A percentile compares a stretch with the other conserved stretches of the same genome.
phyloP scores from a whole-genome alignment of 2,329 filamentous ascomycete species.

The Ascochyta viciae-villosae region DNA sequence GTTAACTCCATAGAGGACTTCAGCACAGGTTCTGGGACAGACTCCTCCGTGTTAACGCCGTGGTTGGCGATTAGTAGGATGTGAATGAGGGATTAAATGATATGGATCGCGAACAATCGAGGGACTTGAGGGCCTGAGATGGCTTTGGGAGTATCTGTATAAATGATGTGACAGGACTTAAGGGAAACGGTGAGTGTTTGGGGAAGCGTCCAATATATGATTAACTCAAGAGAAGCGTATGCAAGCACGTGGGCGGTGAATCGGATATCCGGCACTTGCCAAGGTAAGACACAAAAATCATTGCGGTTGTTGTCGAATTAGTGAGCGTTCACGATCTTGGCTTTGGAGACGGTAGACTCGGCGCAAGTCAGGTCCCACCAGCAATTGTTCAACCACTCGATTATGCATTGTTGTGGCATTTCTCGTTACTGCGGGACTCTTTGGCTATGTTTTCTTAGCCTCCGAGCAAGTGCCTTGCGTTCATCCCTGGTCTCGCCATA shows the following conservation, averaged over 20 bases:
- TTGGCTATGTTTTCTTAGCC: too few species aligned
- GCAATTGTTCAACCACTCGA: too few species aligned
- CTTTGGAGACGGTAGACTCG: background rate
- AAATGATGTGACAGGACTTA: background rate
- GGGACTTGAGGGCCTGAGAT: background rate
- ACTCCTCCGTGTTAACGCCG: constrained; percentile 37
- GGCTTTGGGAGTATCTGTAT: background rate
- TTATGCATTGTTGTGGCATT: too few species aligned
- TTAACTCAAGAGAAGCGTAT: background rate
- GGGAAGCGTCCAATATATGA: background rate
- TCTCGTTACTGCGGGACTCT: too few species aligned
- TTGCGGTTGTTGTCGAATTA: background rate
- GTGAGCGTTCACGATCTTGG: constrained; percentile 5
- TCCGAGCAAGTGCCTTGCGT: too few species aligned
- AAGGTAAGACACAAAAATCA: constrained; percentile 2
- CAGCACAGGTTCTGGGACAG: constrained; percentile 39
- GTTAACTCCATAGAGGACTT: constrained; percentile 34
- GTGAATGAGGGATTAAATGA: background rate
- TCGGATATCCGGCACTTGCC: constrained; percentile 12
- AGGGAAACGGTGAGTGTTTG: too few species aligned
- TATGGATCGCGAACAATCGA: background rate
- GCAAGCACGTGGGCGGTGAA: background rate
- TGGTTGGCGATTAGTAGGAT: constrained; percentile 29
- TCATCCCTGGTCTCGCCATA: background rate
- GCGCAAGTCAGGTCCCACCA: background rate